phyloP scores from a whole-genome alignment of 345 rosid genomes.

The Balakata baccata region DNA sequence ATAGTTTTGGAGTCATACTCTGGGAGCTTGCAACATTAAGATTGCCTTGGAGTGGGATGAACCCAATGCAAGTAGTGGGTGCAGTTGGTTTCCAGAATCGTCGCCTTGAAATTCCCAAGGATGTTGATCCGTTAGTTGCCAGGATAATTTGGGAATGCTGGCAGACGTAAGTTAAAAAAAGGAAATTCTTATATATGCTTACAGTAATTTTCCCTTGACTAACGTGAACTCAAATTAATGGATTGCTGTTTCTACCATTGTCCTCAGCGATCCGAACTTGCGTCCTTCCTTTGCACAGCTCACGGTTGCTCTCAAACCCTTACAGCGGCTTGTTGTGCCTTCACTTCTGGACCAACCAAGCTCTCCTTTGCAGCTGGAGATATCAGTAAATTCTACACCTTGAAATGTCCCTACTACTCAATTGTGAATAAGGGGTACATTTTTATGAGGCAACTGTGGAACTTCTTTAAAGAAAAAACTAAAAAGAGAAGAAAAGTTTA shows the following conservation, averaged over 20 bases:
- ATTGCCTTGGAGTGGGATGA: conserved; percentile 97
- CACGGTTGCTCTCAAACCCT: conserved; percentile 65
- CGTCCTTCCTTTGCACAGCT: conserved; percentile 88
- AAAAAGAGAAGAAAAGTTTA: not conserved
- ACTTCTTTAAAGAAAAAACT: not conserved
- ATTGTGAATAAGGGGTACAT: conserved; percentile 39
- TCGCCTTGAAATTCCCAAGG: conserved; percentile 92
- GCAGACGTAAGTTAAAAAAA: conserved; percentile 69
- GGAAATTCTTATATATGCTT: not conserved
- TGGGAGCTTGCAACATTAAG: conserved; percentile 98
- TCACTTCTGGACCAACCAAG: conserved; percentile 49
- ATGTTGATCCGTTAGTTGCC: conserved; percentile 80
- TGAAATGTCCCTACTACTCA: conserved; percentile 32
- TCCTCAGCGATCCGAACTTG: conserved; percentile 75
- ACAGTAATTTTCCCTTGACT: not conserved
- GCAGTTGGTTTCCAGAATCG: conserved; percentile 99
- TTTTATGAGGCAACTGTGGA: conserved; percentile 16
- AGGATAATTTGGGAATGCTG: conserved; percentile 55
- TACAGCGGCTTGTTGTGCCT: conserved; percentile 70
- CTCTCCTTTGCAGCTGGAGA: conserved; percentile 46
- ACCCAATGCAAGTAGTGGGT: conserved; percentile 99
- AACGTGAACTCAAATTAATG: conserved; percentile 5
- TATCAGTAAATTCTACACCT: conserved; percentile 60
- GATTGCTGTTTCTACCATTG: conserved; percentile 1
- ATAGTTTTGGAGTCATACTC: conserved; percentile 93